Evolutionary conservation across 2,329 filamentous ascomycete genomes (phyloP), one percentile per base, ranked within the genome.

Genomic region (Trichocomaceae sp.): DNA sequence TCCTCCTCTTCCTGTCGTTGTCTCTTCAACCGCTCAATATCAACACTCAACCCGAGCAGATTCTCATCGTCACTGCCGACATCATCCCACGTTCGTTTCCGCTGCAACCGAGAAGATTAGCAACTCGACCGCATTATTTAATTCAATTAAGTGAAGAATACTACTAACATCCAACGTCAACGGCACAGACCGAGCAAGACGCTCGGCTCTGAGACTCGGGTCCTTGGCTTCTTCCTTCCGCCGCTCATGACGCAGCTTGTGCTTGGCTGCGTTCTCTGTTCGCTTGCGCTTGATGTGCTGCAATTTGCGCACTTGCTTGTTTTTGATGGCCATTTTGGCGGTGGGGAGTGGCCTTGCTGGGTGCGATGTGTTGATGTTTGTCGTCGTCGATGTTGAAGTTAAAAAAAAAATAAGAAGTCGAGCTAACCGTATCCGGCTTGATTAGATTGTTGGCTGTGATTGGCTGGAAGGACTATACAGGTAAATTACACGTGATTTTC

Each of bases 71-170:
- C 76, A 51, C 73, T 72, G 47, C 84, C 84, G 49, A 82, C 81
- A 51, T 91, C 85, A 64, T 96, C 91, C 89, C 90, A 97, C 31
- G 89, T 84, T 69, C 93, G 83, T 77, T 96, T 96, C 64, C 84
- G 83, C 64, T 56, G n/a, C n/a, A 44, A 17, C 17, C n/a, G n/a
- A n/a, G 20, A 13, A 39, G 19, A 23, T n/a, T n/a, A n/a, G 2
- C 17, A 50, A 26, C 39, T 1, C 8, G 1, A 17, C 12, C 20
- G 17, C 41, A 31, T 8, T 33, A 26, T 44, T 15, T 4, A 13
- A 22, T 3, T 31, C 20, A 19, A 23, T 12, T 0, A 13, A 4
- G 12, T 19, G 26, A 29, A 47, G n/a, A n/a, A n/a, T n/a, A n/a
- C n/a, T n/a, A n/a, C 54, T 44, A 44, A 56, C 54, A 13, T 96